Evolutionary conservation across 495 filamentous ascomycete species (phyloP), one percentile per base, ranked within the genome.

Genomic region (Aspergillus nanangensis): DNA sequence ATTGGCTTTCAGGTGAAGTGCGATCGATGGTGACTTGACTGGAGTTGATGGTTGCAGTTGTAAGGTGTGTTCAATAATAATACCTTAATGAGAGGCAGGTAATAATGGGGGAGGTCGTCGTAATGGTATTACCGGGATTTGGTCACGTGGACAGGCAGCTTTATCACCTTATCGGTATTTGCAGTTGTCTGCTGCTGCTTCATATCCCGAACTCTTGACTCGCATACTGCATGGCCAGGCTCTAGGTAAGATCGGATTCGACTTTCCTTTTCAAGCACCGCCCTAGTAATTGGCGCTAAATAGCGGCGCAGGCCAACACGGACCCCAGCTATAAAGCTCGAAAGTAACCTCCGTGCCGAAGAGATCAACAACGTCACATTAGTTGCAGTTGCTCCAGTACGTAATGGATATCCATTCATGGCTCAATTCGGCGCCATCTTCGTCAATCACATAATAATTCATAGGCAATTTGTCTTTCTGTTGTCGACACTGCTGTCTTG

Each of bases 261-360:
- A 20, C 37, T 15, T 39, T 8, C 21, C 10, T 1, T 39, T 39
- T 9, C 18, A 18, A 23, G 11, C 1, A 20, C 37, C 9, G 5
- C n/a, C 21, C 8, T 13, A 11, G n/a, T 24, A 3, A n/a, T 39
- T n/a, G n/a, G 36, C 9, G 4, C 14, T 24, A 10, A 23, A 5
- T n/a, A 5, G 8, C 17, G 5, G 2, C 11, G 33, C 11, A 5
- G 27, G 5, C 39, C 33, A 63, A 34, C 17, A 82, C 82, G 80
- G 76, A 77, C 36, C 63, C 70, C 21, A 82, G 73, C 65, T 92
- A 95, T 70, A 99, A 97, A 71, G 77, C 83, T 41, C 76, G 82
- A 40, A 99, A 97, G 64, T 90, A 95, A 74, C 88, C 45, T 96
- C 95, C 58, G 93, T 99, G 54, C 96, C 92, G 15, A 86, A 89